Base-by-base conservation (phyloP, 768 basidiomycete species). In the Tulasnella sp. region DNA sequence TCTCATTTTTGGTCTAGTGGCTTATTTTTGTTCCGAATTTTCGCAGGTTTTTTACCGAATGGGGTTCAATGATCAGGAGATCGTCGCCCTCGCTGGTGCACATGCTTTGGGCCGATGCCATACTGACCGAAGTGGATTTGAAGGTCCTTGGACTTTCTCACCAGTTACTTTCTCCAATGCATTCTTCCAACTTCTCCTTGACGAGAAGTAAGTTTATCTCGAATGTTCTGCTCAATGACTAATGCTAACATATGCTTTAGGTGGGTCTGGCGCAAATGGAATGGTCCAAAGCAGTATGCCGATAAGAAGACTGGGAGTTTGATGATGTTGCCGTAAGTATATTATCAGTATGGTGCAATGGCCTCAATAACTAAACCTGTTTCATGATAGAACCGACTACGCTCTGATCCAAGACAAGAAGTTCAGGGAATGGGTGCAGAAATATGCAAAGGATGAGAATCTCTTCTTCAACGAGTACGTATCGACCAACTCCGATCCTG, bases 61-160 rank as follows among this genome's bases (percentile, higher is more conserved):
- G 89, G 89, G 80, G 69, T 92, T 96, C 73, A 83, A 90, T 63
- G 93, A 99, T 67, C 88, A 87, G 66, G 93, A 96, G 69, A 98
- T 98, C 44, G 92, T 95, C 54, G 88, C 89, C 49, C 83, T 96
- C 58, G 77, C 78, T 20, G 93, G 93, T 56, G 91, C 88, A 32
- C 93, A 99, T 62, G 91, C 90, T 53, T 79, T 99, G 39, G 93
- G 95, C 20, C 86, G 93, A 63, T 93, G 90, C 74, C 93, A 99
- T 72, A 53, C 71, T 52, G 75, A 86, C 66, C 78, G 87, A 75
- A 85, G 83, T 52, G 86, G 85, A 35, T 92, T 81, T 63, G 80
- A 85, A 5, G 89, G 85, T 9, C 89, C 86, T n/a, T 90, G 85
- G 88, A 90, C 90, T 2, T 91, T 92, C 77, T 86, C 88, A 13